Conservation (phyloP, 352 stramenopile genomes). For the Phytophthora rubi region DNA sequence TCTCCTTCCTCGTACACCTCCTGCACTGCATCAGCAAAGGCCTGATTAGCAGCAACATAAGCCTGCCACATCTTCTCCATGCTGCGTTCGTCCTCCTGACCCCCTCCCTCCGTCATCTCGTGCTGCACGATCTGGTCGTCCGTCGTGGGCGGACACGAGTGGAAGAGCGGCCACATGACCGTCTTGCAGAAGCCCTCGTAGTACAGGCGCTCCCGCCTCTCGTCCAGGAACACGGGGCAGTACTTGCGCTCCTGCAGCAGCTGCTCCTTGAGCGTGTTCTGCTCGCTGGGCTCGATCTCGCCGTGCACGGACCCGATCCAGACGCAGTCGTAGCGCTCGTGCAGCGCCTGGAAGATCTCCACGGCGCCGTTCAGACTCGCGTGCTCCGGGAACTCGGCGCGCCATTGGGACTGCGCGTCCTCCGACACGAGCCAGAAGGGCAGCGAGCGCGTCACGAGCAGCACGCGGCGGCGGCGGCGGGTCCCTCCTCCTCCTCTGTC, state of each 20-base stretch:
- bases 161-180: conserved; percentile 91
- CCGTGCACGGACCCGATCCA: conserved; percentile 87
- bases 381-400: conserved; percentile 79
- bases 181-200: conserved; percentile 93
- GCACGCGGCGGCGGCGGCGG: conserved; percentile 50
- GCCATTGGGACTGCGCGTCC: conserved; percentile 84
- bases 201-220: conserved; percentile 86
- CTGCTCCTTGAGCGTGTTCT: conserved; percentile 85
- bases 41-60: conserved; percentile 88
- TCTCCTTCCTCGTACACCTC: conserved; percentile 91
- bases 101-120: conserved; percentile 49
- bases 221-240: conserved; percentile 90
- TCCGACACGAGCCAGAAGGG: conserved; percentile 83
- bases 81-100: conserved; percentile 61
- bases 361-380: conserved; percentile 75
- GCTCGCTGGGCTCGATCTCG: conserved; percentile 80
- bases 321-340: conserved; percentile 84
- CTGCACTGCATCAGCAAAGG: conserved; percentile 87
- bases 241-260: conserved; percentile 91
- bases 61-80: conserved; percentile 90
- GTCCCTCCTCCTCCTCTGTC: conserved; percentile 4
- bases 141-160: conserved; percentile 83
- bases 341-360: conserved; percentile 79
- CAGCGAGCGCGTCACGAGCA: conserved; percentile 79
- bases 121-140: conserved; percentile 78